These are phyloP conservation scores for Scheffersomyces ergatensis DNA, from an alignment of 805 yeast genomes.

Conservation along the genomic window DNA sequence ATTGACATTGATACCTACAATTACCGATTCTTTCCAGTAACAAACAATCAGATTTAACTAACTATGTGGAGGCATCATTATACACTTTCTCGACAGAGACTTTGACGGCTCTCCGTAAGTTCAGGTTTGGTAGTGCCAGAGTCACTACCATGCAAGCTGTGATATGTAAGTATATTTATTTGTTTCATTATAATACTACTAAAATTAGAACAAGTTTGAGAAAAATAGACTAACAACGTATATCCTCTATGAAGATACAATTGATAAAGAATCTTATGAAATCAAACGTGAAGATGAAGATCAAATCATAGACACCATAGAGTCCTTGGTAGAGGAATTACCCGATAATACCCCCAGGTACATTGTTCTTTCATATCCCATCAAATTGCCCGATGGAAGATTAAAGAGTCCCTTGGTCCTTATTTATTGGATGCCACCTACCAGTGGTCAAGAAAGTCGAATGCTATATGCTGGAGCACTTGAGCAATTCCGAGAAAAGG, in stretches of 20 bases:
- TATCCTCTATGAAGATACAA: too few relatives aligned
- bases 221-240: too few relatives aligned
- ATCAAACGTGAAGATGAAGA: constrained; percentile 47
- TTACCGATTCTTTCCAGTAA: too few relatives aligned
- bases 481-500: constrained; percentile 71
- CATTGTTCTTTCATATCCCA: constrained; percentile 73
- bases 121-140: constrained; percentile 71
- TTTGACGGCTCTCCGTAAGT: constrained; percentile 58
- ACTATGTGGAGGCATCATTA: constrained; percentile 31
- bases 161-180: constrained; percentile 46
- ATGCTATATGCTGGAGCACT: constrained; percentile 93
- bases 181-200: too few relatives aligned
- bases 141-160: constrained; percentile 59
- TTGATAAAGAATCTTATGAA: constrained; percentile 55
- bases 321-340: constrained; percentile 67
- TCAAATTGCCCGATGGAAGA: constrained; percentile 68
- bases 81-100: constrained; percentile 67
- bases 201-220: too few relatives aligned
- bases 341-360: constrained; percentile 84
- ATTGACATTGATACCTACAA: too few relatives aligned
- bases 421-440: constrained; percentile 86
- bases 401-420: constrained; percentile 71
- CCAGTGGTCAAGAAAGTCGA: constrained; percentile 74
- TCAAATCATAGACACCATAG: constrained; percentile 49
- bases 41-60: too few relatives aligned